phyloP scores from a whole-genome alignment of 139 green algal genomes.

The Closterium sp. region DNA sequence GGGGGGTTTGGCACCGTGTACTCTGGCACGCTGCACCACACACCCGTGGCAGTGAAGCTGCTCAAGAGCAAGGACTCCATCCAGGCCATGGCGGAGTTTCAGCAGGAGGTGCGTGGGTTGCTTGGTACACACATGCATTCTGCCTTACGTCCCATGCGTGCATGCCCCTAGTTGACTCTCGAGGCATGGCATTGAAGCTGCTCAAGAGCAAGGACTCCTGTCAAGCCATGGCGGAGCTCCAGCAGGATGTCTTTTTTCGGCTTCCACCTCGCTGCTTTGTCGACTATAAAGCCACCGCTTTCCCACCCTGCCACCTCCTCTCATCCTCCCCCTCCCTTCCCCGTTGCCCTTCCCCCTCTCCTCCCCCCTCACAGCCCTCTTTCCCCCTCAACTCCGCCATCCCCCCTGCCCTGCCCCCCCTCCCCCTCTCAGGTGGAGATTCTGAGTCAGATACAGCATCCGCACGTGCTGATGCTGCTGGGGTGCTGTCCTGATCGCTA shows the following conservation, averaged over 20 bases:
- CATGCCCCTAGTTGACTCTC: too few species aligned
- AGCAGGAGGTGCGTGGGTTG: constrained; percentile 35
- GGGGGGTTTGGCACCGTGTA: constrained; percentile 48
- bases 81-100: constrained; percentile 23
- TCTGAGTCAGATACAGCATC: constrained; percentile 63
- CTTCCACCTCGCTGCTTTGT: too few species aligned
- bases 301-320: too few species aligned
- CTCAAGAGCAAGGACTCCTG: constrained; percentile 33
- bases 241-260: not conserved
- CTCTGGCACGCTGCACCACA: constrained; percentile 39
- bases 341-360: not conserved
- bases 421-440: constrained; percentile 51
- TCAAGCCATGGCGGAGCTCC: constrained; percentile 14
- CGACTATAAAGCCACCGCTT: too few species aligned
- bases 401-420: too few species aligned
- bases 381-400: not conserved
- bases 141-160: too few species aligned
- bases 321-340: not conserved
- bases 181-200: constrained; percentile 43
- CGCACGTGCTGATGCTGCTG: constrained; percentile 68
- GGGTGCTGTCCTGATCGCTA: constrained; percentile 62
- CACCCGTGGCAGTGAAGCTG: constrained; percentile 43
- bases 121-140: too few species aligned
- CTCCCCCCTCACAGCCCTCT: not conserved
- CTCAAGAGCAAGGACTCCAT: constrained; percentile 38